These are phyloP conservation scores for Kwoniella sp. DNA, from an alignment of 768 basidiomycete genomes.

Conservation along the genomic window DNA sequence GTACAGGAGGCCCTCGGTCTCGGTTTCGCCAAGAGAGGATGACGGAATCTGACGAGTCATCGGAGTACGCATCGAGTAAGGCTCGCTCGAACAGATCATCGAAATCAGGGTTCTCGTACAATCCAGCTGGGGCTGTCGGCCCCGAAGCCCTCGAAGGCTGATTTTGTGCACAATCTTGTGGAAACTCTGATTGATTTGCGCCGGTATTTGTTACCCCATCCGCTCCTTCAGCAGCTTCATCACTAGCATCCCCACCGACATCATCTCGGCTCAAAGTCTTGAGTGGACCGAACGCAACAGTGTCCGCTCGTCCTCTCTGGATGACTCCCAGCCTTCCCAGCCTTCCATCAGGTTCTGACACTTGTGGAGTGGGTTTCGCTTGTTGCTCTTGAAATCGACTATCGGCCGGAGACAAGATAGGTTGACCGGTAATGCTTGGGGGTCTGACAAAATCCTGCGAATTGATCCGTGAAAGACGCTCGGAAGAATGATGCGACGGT, in stretches of 20 bases:
- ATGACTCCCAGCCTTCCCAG: not conserved
- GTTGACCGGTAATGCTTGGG: not conserved
- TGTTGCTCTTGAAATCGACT: not conserved
- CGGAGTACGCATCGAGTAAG: not conserved
- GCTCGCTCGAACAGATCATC: not conserved
- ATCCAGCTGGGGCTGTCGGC: no score
- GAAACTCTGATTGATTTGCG: no score
- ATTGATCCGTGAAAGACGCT: not conserved
- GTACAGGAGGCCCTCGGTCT: not conserved
- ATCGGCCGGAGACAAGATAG: not conserved
- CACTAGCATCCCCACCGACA: not conserved
- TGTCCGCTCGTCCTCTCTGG: constrained; percentile 10
- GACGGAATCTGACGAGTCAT: not conserved
- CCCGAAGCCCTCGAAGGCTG: no score
- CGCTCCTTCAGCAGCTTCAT: not conserved
- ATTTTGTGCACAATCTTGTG: no score
- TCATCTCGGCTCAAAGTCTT: not conserved
- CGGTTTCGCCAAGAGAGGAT: not conserved
- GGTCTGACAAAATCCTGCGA: not conserved
- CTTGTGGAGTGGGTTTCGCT: not conserved
- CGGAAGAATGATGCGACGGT: not conserved
- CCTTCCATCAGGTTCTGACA: not conserved
- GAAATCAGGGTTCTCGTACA: no score
- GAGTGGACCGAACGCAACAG: constrained; percentile 13
- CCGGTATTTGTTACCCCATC: no score